A percentile compares a stretch with the other conserved stretches of the same genome.
Evolutionary conservation across 2,329 filamentous ascomycete genomes (phyloP).

Genomic region (Neonectria sp.): DNA sequence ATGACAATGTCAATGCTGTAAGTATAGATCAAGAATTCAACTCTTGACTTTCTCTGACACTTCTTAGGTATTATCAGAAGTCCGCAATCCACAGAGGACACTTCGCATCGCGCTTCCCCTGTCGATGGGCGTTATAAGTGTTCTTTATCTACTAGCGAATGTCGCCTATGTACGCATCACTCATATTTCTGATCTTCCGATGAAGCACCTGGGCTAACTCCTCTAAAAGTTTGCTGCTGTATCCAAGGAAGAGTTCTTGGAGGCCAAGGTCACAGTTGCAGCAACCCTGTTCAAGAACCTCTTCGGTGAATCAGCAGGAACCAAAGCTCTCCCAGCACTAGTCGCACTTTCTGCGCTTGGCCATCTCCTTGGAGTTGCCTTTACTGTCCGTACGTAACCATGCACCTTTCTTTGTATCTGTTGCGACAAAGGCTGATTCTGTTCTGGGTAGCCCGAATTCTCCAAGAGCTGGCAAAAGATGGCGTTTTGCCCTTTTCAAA

Average conservation of each 20-base stretch:
- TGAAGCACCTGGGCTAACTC: neutral
- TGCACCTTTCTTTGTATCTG: too few relatives aligned
- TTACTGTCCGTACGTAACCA: conserved; percentile 25
- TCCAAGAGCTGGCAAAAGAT: conserved; percentile 40
- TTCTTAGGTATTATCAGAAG: conserved; percentile 29
- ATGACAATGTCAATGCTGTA: conserved; percentile 34
- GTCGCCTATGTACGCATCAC: conserved; percentile 25
- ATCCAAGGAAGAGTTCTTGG: conserved; percentile 22
- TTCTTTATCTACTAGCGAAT: conserved; percentile 30
- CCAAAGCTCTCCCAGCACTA: conserved; percentile 27
- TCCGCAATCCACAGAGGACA: conserved; percentile 24
- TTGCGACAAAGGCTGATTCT: neutral
- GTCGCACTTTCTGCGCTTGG: conserved; percentile 32
- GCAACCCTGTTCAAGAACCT: conserved; percentile 29
- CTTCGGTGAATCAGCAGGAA: conserved; percentile 28
- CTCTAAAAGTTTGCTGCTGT: conserved; percentile 24
- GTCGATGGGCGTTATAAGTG: conserved; percentile 20
- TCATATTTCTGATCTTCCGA: neutral
- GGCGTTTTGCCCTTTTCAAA: conserved; percentile 43
- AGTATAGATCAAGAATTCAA: neutral
- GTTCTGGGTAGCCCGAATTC: conserved; percentile 28
- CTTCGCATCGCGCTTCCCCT: conserved; percentile 26
- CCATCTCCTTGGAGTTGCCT: conserved; percentile 32
- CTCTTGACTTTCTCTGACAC: neutral
- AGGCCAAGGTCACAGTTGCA: conserved; percentile 30